Base-by-base conservation (phyloP, 1,284 basidiomycete species). In the Leccinum subrobustum region DNA sequence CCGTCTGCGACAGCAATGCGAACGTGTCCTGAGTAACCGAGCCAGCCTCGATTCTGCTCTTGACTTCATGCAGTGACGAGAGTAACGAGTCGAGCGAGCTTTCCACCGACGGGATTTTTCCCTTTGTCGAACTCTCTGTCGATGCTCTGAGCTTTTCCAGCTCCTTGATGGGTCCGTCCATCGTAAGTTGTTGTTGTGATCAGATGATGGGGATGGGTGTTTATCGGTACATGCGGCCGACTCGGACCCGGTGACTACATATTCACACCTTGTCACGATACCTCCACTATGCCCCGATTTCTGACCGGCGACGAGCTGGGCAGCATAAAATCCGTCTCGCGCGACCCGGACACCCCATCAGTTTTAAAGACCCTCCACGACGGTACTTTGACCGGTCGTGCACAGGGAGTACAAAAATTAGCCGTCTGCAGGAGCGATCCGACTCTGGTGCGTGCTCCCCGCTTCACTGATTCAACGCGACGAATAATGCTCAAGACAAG, bases 111-210 rank as follows among this genome's bases (percentile, higher is more conserved):
- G 81, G 78, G 0, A 77, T 72, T 73, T 87, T 91, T 18, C 80
- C 80, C 79, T 83, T 77, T 61, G 73, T 60, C 16, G 75, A 68
- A 39, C 70, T 68, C 14, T 82, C 78, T 1, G 84, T 82, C 42
- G 88, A 76, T 64, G 83, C 82, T 72, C 90, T 87, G 54, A 92
- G 82, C 74, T 84, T 92, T 39, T 80, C 80, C 14, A 93, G 80
- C 70, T 93, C 91, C 72, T 89, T 92, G 63, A 90, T 75, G 51
- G 86, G 79, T 4, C 76, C 82, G 57, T 92, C 89, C 90, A 92
- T 91, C 58, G 61, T 55, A 51, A 18, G 54, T 29, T 42, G 39
- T 55, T 27, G 9, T 55, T 27, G 9, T 50, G 29, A 20, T 31
- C 23, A 18, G 35, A 27, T 33, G 33, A n/a, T 50, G 60, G 29